A percentile compares a stretch with the other conserved stretches of the same genome.
Conservation (phyloP, 2,329 filamentous ascomycete genomes). For the Beauveria australis region DNA sequence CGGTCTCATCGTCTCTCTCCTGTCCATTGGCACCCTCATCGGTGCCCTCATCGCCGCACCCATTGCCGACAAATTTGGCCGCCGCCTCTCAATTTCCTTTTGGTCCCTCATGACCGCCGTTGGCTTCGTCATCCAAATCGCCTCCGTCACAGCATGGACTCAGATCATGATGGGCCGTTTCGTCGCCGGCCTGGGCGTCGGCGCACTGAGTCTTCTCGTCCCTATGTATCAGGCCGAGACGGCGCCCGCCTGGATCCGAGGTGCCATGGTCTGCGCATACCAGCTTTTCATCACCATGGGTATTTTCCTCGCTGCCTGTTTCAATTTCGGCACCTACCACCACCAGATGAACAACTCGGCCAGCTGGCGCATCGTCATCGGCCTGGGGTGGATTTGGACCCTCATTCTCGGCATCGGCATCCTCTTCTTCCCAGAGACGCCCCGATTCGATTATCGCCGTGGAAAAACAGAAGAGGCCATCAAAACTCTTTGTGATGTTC, state of each 20-base stretch:
- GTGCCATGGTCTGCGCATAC: slow-evolving; percentile 56
- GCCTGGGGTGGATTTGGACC: slow-evolving; percentile 43
- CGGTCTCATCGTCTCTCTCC: slow-evolving; percentile 50
- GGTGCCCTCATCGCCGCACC: slow-evolving; percentile 53
- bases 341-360: slow-evolving; percentile 37
- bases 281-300: slow-evolving; percentile 67
- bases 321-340: slow-evolving; percentile 53
- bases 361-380: slow-evolving; percentile 54
- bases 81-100: slow-evolving; percentile 52
- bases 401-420: slow-evolving; percentile 41
- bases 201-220: slow-evolving; percentile 54
- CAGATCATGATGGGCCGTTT: slow-evolving; percentile 59
- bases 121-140: slow-evolving; percentile 61
- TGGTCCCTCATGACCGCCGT: slow-evolving; percentile 54
- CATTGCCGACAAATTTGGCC: slow-evolving; percentile 57
- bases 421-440: slow-evolving; percentile 43
- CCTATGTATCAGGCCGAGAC: slow-evolving; percentile 72
- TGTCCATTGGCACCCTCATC: slow-evolving; percentile 52
- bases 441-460: slow-evolving; percentile 41
- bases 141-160: slow-evolving; percentile 47
- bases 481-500: slow-evolving; percentile 39
- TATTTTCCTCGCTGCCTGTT: slow-evolving; percentile 50
- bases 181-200: slow-evolving; percentile 59
- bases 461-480: slow-evolving; percentile 39
- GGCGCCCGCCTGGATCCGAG: slow-evolving; percentile 57